Percentiles rank a stretch among this genome's conserved stretches.
Conservation (phyloP, 1,284 basidiomycete species). For the Malassezia furfur region DNA sequence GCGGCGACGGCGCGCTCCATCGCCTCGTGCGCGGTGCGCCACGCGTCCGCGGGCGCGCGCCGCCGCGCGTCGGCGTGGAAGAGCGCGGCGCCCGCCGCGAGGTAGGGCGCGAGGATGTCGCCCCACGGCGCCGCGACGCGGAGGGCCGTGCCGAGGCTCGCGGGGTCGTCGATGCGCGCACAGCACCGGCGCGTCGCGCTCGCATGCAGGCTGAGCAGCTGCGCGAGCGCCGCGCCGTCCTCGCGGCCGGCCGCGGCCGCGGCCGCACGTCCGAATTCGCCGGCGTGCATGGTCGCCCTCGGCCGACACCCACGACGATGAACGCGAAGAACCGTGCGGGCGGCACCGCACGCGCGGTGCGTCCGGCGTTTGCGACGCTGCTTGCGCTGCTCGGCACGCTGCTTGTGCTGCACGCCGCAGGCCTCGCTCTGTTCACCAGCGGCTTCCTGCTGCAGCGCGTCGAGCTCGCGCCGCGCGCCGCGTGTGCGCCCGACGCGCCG, state of each 20-base stretch:
- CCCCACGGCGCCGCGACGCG: constrained; percentile 24
- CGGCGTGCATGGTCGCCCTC: background rate
- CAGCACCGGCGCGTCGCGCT: constrained; percentile 1
- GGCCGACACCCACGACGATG: constrained; percentile 2
- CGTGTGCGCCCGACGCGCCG: constrained; percentile 1
- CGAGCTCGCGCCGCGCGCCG: constrained; percentile 23
- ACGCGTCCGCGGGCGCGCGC: constrained; percentile 10
- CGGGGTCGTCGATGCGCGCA: background rate
- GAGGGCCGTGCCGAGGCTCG: constrained; percentile 11
- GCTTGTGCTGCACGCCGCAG: constrained; percentile 24
- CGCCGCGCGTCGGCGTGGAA: constrained; percentile 1
- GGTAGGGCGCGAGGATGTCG: constrained; percentile 29
- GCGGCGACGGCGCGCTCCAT: constrained; percentile 25
- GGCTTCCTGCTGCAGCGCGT: constrained; percentile 42
- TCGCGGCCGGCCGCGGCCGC: background rate
- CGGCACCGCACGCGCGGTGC: background rate
- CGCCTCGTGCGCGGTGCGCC: constrained; percentile 27
- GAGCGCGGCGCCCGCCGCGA: constrained; percentile 21
- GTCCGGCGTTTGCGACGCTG: constrained; percentile 22
- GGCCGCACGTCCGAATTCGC: background rate
- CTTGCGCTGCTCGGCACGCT: constrained; percentile 23
- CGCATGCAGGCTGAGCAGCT: constrained; percentile 24
- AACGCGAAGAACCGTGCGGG: background rate
- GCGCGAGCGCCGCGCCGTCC: constrained; percentile 27
- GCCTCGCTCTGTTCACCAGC: constrained; percentile 35